These are phyloP conservation scores for Abortiporus biennis DNA, from an alignment of 1,284 basidiomycete species.

Conservation along the genomic window DNA sequence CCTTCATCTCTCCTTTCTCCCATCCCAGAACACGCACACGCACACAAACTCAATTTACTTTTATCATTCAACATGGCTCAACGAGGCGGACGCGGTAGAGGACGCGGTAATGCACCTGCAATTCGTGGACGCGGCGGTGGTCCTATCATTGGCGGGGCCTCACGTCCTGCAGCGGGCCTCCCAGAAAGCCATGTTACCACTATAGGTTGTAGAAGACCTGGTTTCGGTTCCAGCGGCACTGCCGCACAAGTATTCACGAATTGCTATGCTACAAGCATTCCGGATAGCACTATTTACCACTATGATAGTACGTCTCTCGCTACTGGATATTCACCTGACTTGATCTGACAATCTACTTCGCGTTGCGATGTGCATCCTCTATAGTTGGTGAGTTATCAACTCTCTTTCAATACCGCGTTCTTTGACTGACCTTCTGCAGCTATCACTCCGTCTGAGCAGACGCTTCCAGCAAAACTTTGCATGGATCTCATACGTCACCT, in stretches of 20 bases:
- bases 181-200: conserved; percentile 37
- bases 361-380: conserved; percentile 6
- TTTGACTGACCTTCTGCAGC: no score
- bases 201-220: conserved; percentile 60
- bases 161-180: conserved; percentile 10
- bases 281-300: conserved; percentile 58
- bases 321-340: no score
- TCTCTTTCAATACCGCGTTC: no score
- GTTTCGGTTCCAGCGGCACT: conserved; percentile 52
- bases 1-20: no score
- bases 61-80: no score
- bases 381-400: conserved; percentile 48
- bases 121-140: conserved; percentile 7
- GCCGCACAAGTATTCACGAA: conserved; percentile 53
- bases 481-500: conserved; percentile 59
- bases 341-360: conserved; percentile 1
- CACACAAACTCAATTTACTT: no score
- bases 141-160: neutral
- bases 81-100: neutral
- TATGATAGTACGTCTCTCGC: conserved; percentile 70
- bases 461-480: conserved; percentile 56
- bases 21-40: no score
- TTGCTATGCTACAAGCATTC: conserved; percentile 54
- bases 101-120: conserved; percentile 3
- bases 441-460: conserved; percentile 62